Percentiles rank a stretch among this genome's conserved stretches.
Evolutionary conservation across 78 protist species (phyloP).

Genomic region (Dictyostelium purpureum): DNA sequence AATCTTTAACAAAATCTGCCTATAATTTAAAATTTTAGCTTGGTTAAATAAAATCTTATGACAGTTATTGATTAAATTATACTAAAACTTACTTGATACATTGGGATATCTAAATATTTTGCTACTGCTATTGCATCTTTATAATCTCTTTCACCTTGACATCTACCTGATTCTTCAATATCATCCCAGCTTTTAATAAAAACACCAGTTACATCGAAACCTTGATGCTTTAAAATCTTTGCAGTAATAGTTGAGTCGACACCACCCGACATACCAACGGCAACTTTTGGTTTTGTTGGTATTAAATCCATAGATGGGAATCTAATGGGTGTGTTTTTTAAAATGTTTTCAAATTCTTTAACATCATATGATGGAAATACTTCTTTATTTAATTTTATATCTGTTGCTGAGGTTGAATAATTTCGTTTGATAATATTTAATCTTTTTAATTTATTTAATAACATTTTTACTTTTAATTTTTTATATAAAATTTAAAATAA

Average conservation of each 20-base stretch:
- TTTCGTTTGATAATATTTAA: too few species aligned
- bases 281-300: conserved; percentile 41
- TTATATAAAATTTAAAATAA: too few species aligned
- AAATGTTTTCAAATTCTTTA: not conserved
- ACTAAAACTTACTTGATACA: conserved; percentile 55
- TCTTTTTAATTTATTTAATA: too few species aligned
- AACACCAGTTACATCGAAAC: conserved; percentile 78
- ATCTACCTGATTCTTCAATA: conserved; percentile 82
- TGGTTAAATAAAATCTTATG: not conserved
- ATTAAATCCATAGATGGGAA: not conserved
- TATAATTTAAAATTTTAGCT: not conserved
- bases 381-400: too few species aligned
- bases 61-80: not conserved
- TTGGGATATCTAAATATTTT: conserved; percentile 71
- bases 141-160: conserved; percentile 78
- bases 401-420: too few species aligned
- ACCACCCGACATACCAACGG: conserved; percentile 86
- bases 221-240: conserved; percentile 55
- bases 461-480: too few species aligned
- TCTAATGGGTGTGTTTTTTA: not conserved
- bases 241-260: conserved; percentile 85
- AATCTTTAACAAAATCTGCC: conserved; percentile 85
- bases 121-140: conserved; percentile 73
- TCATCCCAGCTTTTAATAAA: conserved; percentile 89
- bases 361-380: too few species aligned